Evolutionary conservation across 2,329 filamentous ascomycete species (phyloP).

Genomic region (Fusarium sp.): DNA sequence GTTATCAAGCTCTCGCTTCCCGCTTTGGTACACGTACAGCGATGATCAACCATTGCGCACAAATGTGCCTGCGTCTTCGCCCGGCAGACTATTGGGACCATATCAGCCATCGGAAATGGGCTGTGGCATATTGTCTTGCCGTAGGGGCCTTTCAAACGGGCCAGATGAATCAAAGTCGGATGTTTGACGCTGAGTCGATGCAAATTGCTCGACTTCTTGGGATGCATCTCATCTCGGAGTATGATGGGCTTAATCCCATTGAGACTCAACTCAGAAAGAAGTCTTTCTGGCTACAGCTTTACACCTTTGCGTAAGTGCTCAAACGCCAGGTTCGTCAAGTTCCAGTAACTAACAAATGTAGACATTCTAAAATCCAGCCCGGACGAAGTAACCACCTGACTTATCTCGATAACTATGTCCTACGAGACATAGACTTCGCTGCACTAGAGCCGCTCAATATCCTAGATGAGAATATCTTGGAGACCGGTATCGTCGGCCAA

Average conservation of each 20-base stretch:
- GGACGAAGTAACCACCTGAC: background rate
- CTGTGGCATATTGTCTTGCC: background rate
- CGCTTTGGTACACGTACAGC: background rate
- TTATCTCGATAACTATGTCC: slow-evolving; percentile 1
- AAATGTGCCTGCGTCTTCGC: slow-evolving; percentile 3
- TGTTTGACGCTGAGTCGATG: slow-evolving; percentile 11
- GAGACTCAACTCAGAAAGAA: slow-evolving; percentile 9
- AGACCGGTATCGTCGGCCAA: slow-evolving; percentile 2
- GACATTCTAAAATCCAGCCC: background rate
- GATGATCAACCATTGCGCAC: background rate
- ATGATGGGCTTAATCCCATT: background rate
- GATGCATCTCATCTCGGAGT: background rate
- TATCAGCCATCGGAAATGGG: slow-evolving; percentile 14
- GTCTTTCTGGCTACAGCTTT: slow-evolving; percentile 5
- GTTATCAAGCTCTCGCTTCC: background rate
- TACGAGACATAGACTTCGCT: background rate
- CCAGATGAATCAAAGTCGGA: background rate
- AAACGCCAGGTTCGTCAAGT: too few relatives aligned
- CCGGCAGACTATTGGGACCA: slow-evolving; percentile 17
- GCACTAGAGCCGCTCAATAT: slow-evolving; percentile 5
- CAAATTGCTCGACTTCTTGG: background rate
- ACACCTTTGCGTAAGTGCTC: background rate
- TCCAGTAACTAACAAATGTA: background rate
- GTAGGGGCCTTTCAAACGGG: background rate
- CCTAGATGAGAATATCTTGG: background rate